phyloP scores from a whole-genome alignment of 768 basidiomycete genomes.

The Collybiopsis confluens region DNA sequence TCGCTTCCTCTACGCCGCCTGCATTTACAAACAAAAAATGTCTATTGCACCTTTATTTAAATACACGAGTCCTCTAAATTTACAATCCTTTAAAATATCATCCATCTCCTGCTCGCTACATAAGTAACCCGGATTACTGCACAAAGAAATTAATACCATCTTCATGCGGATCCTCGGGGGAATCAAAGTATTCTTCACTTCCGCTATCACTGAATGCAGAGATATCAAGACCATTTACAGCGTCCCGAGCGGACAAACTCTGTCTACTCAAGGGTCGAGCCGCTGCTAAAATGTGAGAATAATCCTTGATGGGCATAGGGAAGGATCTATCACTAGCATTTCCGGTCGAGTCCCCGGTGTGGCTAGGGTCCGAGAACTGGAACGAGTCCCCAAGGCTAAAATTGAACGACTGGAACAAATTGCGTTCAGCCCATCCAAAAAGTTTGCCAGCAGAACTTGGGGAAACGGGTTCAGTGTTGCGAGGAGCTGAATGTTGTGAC shows the following conservation, averaged over 20 bases:
- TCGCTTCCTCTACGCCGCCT: too few species aligned
- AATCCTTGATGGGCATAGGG: background rate
- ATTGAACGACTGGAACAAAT: background rate
- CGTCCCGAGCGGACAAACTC: background rate
- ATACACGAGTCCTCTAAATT: too few species aligned
- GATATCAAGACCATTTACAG: background rate
- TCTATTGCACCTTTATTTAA: too few species aligned
- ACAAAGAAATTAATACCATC: background rate
- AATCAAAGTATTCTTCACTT: background rate
- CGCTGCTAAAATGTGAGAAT: background rate
- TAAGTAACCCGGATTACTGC: background rate
- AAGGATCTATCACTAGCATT: background rate
- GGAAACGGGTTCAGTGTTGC: too few species aligned
- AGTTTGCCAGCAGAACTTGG: too few species aligned
- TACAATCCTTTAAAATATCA: too few species aligned
- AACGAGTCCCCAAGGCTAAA: background rate
- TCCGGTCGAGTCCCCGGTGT: background rate
- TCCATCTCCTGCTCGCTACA: too few species aligned
- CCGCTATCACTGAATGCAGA: background rate
- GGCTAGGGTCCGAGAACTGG: background rate
- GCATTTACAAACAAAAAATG: too few species aligned
- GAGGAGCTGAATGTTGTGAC: too few species aligned
- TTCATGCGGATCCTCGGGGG: background rate
- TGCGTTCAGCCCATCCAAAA: background rate
- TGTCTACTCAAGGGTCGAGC: background rate